These are phyloP conservation scores for Paecilomyces sp. DNA, from an alignment of 2,329 filamentous ascomycete species.

Conservation along the genomic window DNA sequence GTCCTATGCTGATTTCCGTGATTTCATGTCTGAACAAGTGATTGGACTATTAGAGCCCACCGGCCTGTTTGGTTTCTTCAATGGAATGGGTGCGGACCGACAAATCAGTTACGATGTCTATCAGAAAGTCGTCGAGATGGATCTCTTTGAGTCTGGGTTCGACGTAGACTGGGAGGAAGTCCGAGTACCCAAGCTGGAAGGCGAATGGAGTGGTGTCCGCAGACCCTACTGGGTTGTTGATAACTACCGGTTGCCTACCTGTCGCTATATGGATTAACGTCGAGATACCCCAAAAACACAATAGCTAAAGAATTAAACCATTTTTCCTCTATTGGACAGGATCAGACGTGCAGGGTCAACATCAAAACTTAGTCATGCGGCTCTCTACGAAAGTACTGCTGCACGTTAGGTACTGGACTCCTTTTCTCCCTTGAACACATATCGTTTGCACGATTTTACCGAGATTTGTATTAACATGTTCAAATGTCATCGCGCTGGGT, in stretches of 20 bases:
- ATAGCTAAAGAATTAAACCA: not conserved
- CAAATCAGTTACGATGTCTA: slow-evolving; percentile 96
- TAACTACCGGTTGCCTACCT: slow-evolving; percentile 39
- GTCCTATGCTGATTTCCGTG: slow-evolving; percentile 74
- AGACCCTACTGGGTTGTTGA: slow-evolving; percentile 86
- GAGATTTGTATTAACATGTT: not conserved
- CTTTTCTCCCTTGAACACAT: not conserved
- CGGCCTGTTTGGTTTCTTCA: slow-evolving; percentile 57
- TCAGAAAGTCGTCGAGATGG: slow-evolving; percentile 83
- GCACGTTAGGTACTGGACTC: not conserved
- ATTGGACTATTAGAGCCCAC: slow-evolving; percentile 60
- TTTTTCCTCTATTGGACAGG: not conserved
- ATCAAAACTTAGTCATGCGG: not conserved
- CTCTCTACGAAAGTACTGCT: not conserved
- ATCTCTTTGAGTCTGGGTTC: slow-evolving; percentile 79
- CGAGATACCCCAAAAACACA: not conserved
- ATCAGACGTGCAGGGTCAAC: not conserved
- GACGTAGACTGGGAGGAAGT: slow-evolving; percentile 83
- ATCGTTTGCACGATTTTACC: not conserved
- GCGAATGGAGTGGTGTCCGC: slow-evolving; percentile 82
- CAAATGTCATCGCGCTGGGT: not conserved
- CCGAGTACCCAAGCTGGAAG: slow-evolving; percentile 64
- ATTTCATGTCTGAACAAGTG: slow-evolving; percentile 83
- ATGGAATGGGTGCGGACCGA: slow-evolving; percentile 81
- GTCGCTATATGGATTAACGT: slow-evolving; percentile 30